Conservation (phyloP, 2,329 filamentous ascomycete genomes). For the Endothia cerciana region DNA sequence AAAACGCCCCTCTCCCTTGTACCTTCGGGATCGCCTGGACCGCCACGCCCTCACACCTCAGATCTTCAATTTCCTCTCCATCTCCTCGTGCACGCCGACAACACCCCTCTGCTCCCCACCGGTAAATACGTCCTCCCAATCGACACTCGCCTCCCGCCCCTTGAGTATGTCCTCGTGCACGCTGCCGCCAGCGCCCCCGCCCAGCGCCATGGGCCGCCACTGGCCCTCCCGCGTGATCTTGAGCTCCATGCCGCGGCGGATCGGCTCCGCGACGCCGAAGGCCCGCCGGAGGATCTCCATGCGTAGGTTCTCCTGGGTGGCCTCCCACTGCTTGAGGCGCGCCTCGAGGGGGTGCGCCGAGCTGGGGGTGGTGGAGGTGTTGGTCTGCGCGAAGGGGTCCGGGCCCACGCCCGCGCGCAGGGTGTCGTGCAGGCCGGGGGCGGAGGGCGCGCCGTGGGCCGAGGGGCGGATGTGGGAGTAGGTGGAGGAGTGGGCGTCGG, state of each 20-base stretch:
- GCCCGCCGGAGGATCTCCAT: conserved; percentile 86
- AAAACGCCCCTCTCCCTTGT: not conserved
- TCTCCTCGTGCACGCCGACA: conserved; percentile 84
- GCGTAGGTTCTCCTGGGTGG: conserved; percentile 84
- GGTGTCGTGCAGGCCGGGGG: conserved; percentile 90
- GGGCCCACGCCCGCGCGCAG: conserved; percentile 82
- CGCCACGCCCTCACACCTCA: conserved; percentile 38
- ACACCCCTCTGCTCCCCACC: conserved; percentile 74
- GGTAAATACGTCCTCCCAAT: conserved; percentile 92
- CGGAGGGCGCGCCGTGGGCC: conserved; percentile 79
- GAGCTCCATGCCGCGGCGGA: conserved; percentile 92
- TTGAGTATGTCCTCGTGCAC: conserved; percentile 89
- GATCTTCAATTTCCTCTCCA: conserved; percentile 91
- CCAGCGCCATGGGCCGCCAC: conserved; percentile 76
- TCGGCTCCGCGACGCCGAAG: conserved; percentile 90
- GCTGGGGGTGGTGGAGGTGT: conserved; percentile 51
- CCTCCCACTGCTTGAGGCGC: conserved; percentile 86
- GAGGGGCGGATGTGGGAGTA: conserved; percentile 63
- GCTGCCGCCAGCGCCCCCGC: conserved; percentile 60
- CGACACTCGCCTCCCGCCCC: conserved; percentile 75
- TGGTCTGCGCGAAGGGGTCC: conserved; percentile 52
- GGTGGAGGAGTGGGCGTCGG: conserved; percentile 65
- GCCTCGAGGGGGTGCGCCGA: conserved; percentile 89
- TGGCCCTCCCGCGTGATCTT: conserved; percentile 81
- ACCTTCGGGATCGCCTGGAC: not conserved